A percentile compares a stretch with the other conserved stretches of the same genome.
phyloP scores from a whole-genome alignment of 2,329 filamentous ascomycete genomes.

The Herpomyces periplanetae region DNA sequence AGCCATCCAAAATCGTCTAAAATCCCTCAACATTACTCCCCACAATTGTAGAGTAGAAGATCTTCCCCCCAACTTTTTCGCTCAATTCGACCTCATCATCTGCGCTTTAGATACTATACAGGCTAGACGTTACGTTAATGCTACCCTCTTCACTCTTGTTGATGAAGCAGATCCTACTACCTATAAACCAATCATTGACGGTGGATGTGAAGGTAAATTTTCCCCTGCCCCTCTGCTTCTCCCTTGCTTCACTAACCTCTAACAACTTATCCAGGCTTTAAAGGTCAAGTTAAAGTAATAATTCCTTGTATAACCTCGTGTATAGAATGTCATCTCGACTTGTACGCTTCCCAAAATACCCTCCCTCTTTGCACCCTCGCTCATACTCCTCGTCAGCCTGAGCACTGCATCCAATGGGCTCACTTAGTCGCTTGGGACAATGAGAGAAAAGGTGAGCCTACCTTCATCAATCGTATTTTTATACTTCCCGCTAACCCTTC shows the following conservation, averaged over 20 bases:
- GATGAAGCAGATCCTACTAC: slow-evolving; percentile 27
- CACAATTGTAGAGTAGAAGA: slow-evolving; percentile 89
- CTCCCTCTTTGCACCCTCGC: slow-evolving; percentile 87
- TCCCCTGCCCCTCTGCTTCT: neutral
- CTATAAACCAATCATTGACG: slow-evolving; percentile 74
- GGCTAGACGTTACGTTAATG: slow-evolving; percentile 92
- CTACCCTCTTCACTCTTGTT: slow-evolving; percentile 59
- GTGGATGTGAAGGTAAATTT: slow-evolving; percentile 40
- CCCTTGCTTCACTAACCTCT: neutral
- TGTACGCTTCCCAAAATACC: slow-evolving; percentile 87
- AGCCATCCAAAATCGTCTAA: slow-evolving; percentile 62
- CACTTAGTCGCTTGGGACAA: slow-evolving; percentile 88
- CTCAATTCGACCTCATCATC: slow-evolving; percentile 72
- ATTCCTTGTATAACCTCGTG: slow-evolving; percentile 72
- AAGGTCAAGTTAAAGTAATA: slow-evolving; percentile 73
- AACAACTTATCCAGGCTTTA: slow-evolving; percentile 24
- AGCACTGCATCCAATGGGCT: slow-evolving; percentile 96
- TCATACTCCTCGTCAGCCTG: slow-evolving; percentile 74
- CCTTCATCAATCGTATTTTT: neutral
- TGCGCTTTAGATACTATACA: slow-evolving; percentile 91
- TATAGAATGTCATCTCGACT: slow-evolving; percentile 90
- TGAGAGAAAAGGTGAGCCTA: slow-evolving; percentile 10
- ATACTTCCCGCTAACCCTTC: neutral
- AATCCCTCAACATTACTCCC: slow-evolving; percentile 62
- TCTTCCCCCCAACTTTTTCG: slow-evolving; percentile 80